Evolutionary conservation across 1,284 basidiomycete genomes (phyloP).

Genomic region (Ustilago bromivora): DNA sequence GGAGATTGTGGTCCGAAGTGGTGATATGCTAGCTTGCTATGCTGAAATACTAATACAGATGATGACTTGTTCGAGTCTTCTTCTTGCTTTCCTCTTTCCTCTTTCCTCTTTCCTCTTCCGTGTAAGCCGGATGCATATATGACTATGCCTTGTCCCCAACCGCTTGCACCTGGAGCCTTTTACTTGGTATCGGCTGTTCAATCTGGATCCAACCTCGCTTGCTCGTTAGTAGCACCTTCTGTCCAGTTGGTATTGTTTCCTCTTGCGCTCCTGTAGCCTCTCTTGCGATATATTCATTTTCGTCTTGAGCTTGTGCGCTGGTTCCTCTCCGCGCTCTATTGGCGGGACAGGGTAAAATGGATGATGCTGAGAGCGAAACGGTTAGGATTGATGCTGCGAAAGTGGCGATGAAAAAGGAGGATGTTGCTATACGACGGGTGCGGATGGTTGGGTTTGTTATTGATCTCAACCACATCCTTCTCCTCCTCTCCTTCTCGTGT

Average conservation of each 20-base stretch:
- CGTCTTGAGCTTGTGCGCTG: background rate
- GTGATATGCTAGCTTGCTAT: background rate
- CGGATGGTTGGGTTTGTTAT: conserved; percentile 40
- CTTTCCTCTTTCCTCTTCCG: background rate
- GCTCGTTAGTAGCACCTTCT: conserved; percentile 45
- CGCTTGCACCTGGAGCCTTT: background rate
- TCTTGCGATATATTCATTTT: conserved; percentile 13
- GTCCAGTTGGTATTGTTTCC: conserved; percentile 23
- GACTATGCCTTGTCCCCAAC: background rate
- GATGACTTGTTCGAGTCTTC: background rate
- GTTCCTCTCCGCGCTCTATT: conserved; percentile 18
- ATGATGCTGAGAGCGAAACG: conserved; percentile 51
- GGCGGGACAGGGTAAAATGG: conserved; percentile 59
- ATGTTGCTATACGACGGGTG: conserved; percentile 37
- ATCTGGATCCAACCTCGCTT: conserved; percentile 61
- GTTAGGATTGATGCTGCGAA: conserved; percentile 56
- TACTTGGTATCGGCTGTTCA: conserved; percentile 21
- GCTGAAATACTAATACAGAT: too few relatives aligned
- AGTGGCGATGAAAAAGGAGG: conserved; percentile 52
- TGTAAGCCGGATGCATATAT: too few relatives aligned
- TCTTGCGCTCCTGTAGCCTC: background rate
- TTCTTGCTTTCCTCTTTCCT: background rate
- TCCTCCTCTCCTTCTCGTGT: background rate
- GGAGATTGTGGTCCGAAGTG: too few relatives aligned
- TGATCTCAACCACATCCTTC: conserved; percentile 8